A percentile compares a stretch with the other conserved stretches of the same genome.
These are phyloP conservation scores for Stemphylium beticola DNA, from an alignment of 2,329 filamentous ascomycete species.

Conservation along the genomic window DNA sequence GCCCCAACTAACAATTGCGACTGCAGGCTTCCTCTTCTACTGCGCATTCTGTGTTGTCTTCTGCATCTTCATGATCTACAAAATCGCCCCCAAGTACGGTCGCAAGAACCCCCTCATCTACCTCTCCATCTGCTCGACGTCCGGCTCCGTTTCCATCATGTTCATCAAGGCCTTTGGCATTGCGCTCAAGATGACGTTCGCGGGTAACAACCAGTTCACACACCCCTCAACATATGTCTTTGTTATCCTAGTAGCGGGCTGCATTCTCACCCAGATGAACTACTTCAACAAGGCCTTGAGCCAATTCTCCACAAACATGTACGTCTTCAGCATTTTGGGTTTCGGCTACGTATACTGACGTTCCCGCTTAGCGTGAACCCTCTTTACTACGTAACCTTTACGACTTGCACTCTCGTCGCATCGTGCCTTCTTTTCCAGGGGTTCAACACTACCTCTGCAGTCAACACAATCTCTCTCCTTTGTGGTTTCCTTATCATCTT, in stretches of 20 bases:
- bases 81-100: constrained; percentile 84
- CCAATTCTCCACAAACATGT: constrained; percentile 98
- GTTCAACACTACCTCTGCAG: constrained; percentile 91
- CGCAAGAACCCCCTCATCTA: constrained; percentile 96
- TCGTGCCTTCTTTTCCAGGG: constrained; percentile 96
- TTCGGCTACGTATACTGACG: constrained; percentile 11
- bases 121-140: constrained; percentile 96
- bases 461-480: constrained; percentile 90
- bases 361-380: constrained; percentile 76
- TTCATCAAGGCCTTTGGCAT: constrained; percentile 98
- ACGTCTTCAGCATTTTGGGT: constrained; percentile 49
- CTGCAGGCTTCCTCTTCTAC: constrained; percentile 85
- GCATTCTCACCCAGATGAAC: constrained; percentile 99
- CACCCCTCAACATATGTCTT: constrained; percentile 98
- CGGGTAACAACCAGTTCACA: constrained; percentile 91
- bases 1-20: constrained; percentile 17
- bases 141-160: constrained; percentile 98
- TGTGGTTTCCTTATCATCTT: constrained; percentile 96
- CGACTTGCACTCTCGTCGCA: constrained; percentile 88
- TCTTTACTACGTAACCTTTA: constrained; percentile 97
- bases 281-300: constrained; percentile 99
- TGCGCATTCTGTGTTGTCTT: constrained; percentile 80
- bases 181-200: constrained; percentile 91
- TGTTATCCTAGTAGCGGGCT: constrained; percentile 88
- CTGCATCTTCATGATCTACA: constrained; percentile 94